Evolutionary conservation across 768 basidiomycete genomes (phyloP), one percentile per base, ranked within the genome.

Genomic region (Phaffia tasmanica): DNA sequence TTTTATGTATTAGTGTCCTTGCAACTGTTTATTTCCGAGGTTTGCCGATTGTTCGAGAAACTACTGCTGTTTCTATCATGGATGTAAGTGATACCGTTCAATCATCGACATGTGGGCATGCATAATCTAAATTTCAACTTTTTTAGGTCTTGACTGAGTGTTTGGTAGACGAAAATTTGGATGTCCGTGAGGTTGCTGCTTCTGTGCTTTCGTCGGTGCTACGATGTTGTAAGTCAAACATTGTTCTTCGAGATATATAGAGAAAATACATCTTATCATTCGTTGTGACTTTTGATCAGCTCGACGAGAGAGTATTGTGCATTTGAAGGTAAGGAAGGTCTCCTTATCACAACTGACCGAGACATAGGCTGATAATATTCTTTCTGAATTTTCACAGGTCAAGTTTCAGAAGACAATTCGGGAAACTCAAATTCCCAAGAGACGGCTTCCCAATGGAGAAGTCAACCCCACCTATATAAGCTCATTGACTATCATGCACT

Each of bases 11-110:
- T 42, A 42, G 35, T n/a, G 85, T 87, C 32, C 77, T 95, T 69
- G 85, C 89, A 35, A 85, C 91, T 47, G 89, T 93, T 76, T 93
- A 90, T 80, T 93, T 91, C 76, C 83, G 90, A 57, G 91, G 93
- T 74, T 81, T 93, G 64, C 77, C 90, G 67, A 82, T 85, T 63
- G 83, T 93, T 57, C 83, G 88, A 48, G 81, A 85, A 57, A 77
- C 80, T 23, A 83, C 83, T 48, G 81, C 88, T 56, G 80, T 82
- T 32, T 83, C 81, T 71, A 83, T 90, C 69, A 85, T 91, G 84
- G 88, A 89, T 67, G 84, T 88, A 35, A 35, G 65, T 49, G 1
- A 21, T 1, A 18, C 35, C 48, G 16, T 2, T 25, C 35, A 18
- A 30, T 27, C 14, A 65, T 47, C 50, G 46, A 57, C 47, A 3